Conservation (phyloP, 2,329 filamentous ascomycete genomes). For the Pyrenophora seminiperda region DNA sequence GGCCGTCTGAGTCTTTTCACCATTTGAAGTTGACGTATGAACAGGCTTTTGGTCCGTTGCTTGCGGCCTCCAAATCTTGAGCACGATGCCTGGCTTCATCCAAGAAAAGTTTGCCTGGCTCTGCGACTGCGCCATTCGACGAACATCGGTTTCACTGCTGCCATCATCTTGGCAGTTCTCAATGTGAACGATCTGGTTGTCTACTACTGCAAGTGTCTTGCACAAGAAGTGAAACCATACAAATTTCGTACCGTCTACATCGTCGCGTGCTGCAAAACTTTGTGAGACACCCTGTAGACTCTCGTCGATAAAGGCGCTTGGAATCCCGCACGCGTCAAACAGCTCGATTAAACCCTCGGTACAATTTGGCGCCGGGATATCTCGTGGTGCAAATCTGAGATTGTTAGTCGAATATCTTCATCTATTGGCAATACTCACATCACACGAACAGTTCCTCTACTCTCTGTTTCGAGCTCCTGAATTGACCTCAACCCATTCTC, state of each 20-base stretch:
- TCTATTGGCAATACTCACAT: conserved; percentile 18
- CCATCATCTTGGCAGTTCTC: neutral
- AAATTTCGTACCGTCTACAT: conserved; percentile 21
- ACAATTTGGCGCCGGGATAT: conserved; percentile 18
- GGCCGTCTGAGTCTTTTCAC: conserved; percentile 14
- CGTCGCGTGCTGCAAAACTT: conserved; percentile 32
- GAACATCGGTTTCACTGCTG: neutral
- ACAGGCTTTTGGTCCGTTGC: conserved; percentile 1
- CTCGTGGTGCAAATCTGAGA: conserved; percentile 31
- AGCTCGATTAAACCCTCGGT: conserved; percentile 19
- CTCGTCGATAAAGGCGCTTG: conserved; percentile 34
- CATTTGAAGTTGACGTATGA: conserved; percentile 21
- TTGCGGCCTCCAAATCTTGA: conserved; percentile 23
- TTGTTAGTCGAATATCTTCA: conserved; percentile 2
- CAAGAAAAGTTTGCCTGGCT: conserved; percentile 33
- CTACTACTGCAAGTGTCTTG: conserved; percentile 25
- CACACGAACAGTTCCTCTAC: conserved; percentile 20
- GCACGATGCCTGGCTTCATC: conserved; percentile 34
- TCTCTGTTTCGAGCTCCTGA: conserved; percentile 11
- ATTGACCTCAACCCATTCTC: conserved; percentile 3
- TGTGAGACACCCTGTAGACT: conserved; percentile 33
- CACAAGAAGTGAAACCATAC: conserved; percentile 42
- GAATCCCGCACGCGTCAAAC: conserved; percentile 29
- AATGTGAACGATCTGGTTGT: conserved; percentile 14
- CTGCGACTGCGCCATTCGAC: conserved; percentile 6